Base-by-base conservation (phyloP, 2,329 filamentous ascomycete genomes). In the Davidsoniella neocaledoniae region DNA sequence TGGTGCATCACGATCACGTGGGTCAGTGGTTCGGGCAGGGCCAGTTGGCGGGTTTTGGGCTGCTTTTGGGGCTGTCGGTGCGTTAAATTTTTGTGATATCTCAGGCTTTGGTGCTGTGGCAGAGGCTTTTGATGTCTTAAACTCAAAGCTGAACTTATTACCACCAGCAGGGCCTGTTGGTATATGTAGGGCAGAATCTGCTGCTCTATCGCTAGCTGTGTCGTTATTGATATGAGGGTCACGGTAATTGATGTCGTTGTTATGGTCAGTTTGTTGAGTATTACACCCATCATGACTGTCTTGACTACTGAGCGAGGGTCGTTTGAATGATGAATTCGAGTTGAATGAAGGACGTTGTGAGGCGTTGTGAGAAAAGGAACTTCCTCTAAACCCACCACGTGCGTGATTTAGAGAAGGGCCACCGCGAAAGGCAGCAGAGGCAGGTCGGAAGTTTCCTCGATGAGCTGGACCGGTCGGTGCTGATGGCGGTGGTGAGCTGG, bases 61-160 rank as follows among this genome's bases (percentile, higher is more conserved):
- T 17, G 79, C 70, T n/a, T 53, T 49, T 8, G 39, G 7, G 8
- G 26, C 49, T 29, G 41, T 16, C 14, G 46, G 39, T 19, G 79
- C 76, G 60, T 83, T 90, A 51, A 81, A 73, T 57, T 80, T 81
- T 55, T 77, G 74, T 0, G 77, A 79, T 48, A 81, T 81, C 56
- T 81, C 77, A 2, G 73, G 75, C 55, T 81, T 79, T 2, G 77
- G 76, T 10, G 70, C 68, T 7, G 77, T 66, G 12, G 74, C 66
- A 2, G 71, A 64, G 6, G 38, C 26, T 56, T 81, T 81, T 9
- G 82, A 75, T 8, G 80, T 75, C 62, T 95, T 95, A 64, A 96
- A 86, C 1, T 87, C 86, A 62, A 96, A 96, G 62, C 86, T 93
- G 59, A 95, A 93, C 64, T 90, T 91, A 42, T 78, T 66, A 1